Conservation (phyloP, 306 rosid genomes). For the Trifolium dubium region DNA sequence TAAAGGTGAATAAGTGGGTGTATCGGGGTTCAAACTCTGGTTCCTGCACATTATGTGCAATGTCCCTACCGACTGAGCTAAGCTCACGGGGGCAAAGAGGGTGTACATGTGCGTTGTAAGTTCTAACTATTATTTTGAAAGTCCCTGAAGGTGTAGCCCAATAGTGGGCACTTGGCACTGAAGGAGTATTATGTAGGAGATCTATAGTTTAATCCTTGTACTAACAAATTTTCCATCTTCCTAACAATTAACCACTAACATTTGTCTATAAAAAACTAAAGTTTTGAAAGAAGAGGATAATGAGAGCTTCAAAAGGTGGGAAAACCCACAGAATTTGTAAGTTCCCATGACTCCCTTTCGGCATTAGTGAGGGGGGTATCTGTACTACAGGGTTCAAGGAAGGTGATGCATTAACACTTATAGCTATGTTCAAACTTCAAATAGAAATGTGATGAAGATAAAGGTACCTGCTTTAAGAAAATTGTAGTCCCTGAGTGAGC, state of each 20-base stretch:
- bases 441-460: slow-evolving; percentile 8
- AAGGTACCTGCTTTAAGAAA: background rate
- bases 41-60: no score
- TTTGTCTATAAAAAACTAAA: no score
- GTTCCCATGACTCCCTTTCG: slow-evolving; percentile 15
- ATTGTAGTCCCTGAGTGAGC: background rate
- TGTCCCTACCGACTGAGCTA: no score
- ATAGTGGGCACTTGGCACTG: background rate
- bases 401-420: slow-evolving; percentile 4
- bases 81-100: no score
- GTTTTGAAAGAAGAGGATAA: background rate
- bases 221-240: background rate
- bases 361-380: background rate
- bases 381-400: slow-evolving; percentile 5
- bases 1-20: no score
- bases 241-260: background rate
- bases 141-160: background rate
- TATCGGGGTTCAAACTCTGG: no score
- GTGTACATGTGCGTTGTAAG: background rate
- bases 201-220: background rate
- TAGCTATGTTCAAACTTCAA: background rate
- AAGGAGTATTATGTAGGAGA: background rate
- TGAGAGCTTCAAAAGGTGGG: slow-evolving; percentile 19
- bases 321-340: background rate
- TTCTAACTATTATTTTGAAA: background rate